Evolutionary conservation across 2,329 filamentous ascomycete species (phyloP), one percentile per base, ranked within the genome.

Genomic region (Anisogramma anomala): DNA sequence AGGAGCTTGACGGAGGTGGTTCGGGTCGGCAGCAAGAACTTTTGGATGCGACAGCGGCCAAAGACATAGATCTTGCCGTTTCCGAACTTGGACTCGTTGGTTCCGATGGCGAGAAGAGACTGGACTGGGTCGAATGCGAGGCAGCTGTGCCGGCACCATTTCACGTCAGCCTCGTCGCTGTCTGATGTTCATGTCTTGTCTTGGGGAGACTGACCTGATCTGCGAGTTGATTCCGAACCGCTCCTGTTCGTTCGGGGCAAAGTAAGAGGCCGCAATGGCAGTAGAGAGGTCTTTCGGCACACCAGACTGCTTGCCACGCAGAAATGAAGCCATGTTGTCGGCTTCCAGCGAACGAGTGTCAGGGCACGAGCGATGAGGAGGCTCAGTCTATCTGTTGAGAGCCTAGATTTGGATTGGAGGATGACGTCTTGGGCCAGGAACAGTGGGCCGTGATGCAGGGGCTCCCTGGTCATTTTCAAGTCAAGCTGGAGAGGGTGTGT

Each of bases 121-220:
- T 98, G 91, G 10, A 95, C 73, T 1, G 91, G 88, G 51, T 96
- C 88, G 65, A 94, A 96, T 46, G 87, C 83, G 49, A 96, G 66
- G 49, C 82, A 83, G 53, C 84, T 86, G 53, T 72, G 25, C 3
- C 14, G 10, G 11, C 10, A 50, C 32, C 49, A 53, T 36, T 22
- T 13, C 38, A 3, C 14, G 19, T 44, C 17, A 45, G 33, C 26
- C 18, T 20, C 10, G 22, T 17, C 17, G 15, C 32, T 4, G 3
- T 4, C 8, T 18, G 30, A 8, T 32, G n/a, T 2, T 18, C n/a
- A 3, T 13, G 18, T 30, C 4, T 18, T 9, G 4, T 5, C 15
- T 26, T 17, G 28, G 6, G 25, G 14, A 38, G 25, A 55, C 61
- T 36, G 57, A 79, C 76, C 74, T 74, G 55, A 81, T 74, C 56